A percentile compares a stretch with the other conserved stretches of the same genome.
Evolutionary conservation across 352 stramenopile species (phyloP).

Genomic region (Phytophthora tentaculata): DNA sequence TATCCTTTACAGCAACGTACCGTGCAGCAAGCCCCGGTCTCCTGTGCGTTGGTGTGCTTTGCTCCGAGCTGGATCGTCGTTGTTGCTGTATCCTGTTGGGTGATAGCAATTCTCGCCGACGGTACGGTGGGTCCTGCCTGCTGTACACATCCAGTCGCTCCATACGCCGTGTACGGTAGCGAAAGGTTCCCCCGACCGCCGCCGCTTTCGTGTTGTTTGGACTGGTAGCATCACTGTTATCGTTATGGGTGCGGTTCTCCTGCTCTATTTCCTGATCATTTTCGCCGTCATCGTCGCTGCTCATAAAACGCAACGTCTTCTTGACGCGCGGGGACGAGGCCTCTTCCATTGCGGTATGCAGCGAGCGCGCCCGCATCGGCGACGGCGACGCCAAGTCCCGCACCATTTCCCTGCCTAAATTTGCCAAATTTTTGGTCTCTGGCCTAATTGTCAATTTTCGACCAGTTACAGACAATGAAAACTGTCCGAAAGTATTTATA

Average conservation of each 20-base stretch:
- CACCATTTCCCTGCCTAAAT: constrained; percentile 10
- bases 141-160: constrained; percentile 33
- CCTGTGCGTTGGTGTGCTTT: constrained; percentile 23
- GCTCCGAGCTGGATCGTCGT: constrained; percentile 31
- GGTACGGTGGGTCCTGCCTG: constrained; percentile 31
- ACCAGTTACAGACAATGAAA: constrained; percentile 24
- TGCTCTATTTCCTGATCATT: constrained; percentile 20
- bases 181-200: constrained; percentile 22
- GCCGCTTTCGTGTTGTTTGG: neutral
- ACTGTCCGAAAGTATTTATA: constrained; percentile 27
- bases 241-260: constrained; percentile 12
- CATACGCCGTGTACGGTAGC: constrained; percentile 36
- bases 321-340: constrained; percentile 36
- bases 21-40: constrained; percentile 15
- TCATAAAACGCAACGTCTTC: constrained; percentile 47
- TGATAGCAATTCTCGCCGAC: constrained; percentile 13
- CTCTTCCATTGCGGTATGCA: constrained; percentile 37
- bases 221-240: constrained; percentile 12
- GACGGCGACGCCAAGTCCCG: constrained; percentile 12
- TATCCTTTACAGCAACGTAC: constrained; percentile 12
- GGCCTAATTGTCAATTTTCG: constrained; percentile 3
- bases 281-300: constrained; percentile 33
- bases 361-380: constrained; percentile 32
- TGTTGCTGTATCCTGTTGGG: constrained; percentile 14
- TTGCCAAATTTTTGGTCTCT: neutral